These are phyloP conservation scores for Candida methanosorbosa DNA, from an alignment of 805 yeast species.

Conservation along the genomic window DNA sequence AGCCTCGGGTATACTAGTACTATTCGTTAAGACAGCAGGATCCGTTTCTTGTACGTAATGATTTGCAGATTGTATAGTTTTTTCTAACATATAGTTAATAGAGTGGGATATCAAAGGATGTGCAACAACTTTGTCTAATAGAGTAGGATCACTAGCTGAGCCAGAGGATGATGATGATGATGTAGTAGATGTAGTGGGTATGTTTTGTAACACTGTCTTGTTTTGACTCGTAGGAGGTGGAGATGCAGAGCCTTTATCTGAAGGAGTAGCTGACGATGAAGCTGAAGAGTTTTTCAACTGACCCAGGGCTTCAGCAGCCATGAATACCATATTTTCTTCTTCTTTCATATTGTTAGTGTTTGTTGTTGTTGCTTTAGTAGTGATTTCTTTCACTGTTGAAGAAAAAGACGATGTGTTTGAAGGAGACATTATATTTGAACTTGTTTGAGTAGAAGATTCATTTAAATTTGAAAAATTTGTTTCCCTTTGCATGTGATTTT, in stretches of 20 bases:
- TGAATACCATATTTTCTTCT: slow-evolving; percentile 6
- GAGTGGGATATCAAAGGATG: slow-evolving; percentile 28
- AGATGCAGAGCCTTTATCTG: not conserved
- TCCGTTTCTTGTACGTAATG: slow-evolving; percentile 9
- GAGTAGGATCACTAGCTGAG: slow-evolving; percentile 8
- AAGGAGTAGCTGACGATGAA: not conserved
- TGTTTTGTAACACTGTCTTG: not conserved
- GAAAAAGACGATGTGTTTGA: no score
- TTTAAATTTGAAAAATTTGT: no score
- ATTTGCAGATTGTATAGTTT: slow-evolving; percentile 22
- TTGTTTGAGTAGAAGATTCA: no score
- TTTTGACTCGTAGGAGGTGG: not conserved
- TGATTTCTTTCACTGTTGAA: no score
- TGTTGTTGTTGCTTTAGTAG: not conserved
- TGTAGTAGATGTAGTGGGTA: not conserved
- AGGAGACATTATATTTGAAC: no score
- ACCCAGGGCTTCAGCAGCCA: slow-evolving; percentile 24
- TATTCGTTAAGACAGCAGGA: not conserved
- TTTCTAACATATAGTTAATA: slow-evolving; percentile 27
- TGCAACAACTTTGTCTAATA: slow-evolving; percentile 27
- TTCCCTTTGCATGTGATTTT: no score
- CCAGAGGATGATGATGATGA: not conserved
- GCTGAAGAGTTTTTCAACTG: slow-evolving; percentile 12
- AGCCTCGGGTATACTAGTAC: not conserved
- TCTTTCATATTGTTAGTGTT: not conserved